Conservation (phyloP, 2,329 filamentous ascomycete genomes). For the Sporothrix sp. region DNA sequence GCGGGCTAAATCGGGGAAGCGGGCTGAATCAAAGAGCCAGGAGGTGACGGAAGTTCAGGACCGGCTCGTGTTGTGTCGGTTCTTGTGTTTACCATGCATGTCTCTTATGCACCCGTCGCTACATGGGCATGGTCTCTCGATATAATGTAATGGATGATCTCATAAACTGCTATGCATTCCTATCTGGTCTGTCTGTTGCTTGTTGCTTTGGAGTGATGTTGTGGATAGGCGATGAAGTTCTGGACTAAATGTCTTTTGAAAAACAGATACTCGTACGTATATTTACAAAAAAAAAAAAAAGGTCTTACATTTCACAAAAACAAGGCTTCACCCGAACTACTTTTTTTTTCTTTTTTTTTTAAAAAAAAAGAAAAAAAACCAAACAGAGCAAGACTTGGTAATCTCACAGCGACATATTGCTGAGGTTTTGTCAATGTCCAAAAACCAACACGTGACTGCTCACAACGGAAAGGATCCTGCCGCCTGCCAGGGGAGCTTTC, state of each 20-base stretch:
- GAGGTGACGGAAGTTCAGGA: neutral
- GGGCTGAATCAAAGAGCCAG: neutral
- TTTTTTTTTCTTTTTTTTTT: neutral
- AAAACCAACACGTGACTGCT: neutral
- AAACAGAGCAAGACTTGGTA: neutral
- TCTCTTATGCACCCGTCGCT: neutral
- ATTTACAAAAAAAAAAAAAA: too few relatives aligned
- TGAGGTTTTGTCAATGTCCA: too few relatives aligned
- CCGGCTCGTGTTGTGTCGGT: neutral
- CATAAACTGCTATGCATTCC: neutral
- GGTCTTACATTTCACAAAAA: too few relatives aligned
- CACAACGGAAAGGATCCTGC: neutral
- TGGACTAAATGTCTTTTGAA: too few relatives aligned
- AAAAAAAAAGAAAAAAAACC: neutral
- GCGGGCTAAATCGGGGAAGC: neutral
- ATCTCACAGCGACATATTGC: too few relatives aligned
- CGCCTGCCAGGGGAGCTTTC: slow-evolving; percentile 6
- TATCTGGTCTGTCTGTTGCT: neutral
- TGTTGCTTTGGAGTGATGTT: neutral
- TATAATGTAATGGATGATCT: neutral
- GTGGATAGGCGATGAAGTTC: neutral
- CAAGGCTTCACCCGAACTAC: too few relatives aligned
- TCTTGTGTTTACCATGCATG: neutral
- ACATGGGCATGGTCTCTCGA: neutral
- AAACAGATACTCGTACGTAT: too few relatives aligned